Conservation (phyloP, 139 green algal species). For the Coccomyxa sp. region DNA sequence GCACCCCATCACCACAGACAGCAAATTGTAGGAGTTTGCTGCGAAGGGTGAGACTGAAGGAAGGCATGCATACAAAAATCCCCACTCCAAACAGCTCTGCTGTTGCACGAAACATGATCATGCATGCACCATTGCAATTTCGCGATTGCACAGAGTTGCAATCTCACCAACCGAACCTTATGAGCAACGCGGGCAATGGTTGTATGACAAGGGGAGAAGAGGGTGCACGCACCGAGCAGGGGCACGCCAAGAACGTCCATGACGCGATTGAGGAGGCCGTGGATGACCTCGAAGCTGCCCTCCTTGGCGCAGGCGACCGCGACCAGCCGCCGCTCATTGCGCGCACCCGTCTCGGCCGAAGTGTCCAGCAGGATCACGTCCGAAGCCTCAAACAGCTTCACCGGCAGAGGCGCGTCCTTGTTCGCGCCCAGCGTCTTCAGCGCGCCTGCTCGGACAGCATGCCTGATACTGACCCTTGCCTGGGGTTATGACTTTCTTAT, state of each 20-base stretch:
- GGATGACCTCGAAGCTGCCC: conserved; percentile 89
- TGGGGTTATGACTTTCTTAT: too few species aligned
- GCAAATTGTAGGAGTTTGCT: too few species aligned
- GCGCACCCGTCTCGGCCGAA: conserved; percentile 64
- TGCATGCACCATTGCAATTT: too few species aligned
- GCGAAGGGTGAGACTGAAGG: too few species aligned
- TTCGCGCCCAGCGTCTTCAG: conserved; percentile 96
- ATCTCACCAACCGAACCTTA: too few species aligned
- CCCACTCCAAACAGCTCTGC: too few species aligned
- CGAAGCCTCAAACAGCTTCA: conserved; percentile 92
- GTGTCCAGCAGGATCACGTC: conserved; percentile 72
- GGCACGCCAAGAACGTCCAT: conserved; percentile 92
- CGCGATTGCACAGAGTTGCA: too few species aligned
- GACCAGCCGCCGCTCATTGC: conserved; percentile 84
- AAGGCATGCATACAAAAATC: too few species aligned
- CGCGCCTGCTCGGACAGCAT: conserved; percentile 43
- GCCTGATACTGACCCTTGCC: conserved; percentile 46
- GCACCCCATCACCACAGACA: too few species aligned
- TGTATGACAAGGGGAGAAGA: too few species aligned
- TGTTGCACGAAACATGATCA: too few species aligned
- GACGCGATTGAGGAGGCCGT: conserved; percentile 93
- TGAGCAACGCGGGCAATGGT: too few species aligned
- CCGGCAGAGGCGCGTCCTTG: conserved; percentile 84
- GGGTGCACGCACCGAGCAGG: conserved; percentile 18
- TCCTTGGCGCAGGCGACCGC: conserved; percentile 77